phyloP scores from a whole-genome alignment of 2,329 filamentous ascomycete species.

The Tolypocladium amazonense region DNA sequence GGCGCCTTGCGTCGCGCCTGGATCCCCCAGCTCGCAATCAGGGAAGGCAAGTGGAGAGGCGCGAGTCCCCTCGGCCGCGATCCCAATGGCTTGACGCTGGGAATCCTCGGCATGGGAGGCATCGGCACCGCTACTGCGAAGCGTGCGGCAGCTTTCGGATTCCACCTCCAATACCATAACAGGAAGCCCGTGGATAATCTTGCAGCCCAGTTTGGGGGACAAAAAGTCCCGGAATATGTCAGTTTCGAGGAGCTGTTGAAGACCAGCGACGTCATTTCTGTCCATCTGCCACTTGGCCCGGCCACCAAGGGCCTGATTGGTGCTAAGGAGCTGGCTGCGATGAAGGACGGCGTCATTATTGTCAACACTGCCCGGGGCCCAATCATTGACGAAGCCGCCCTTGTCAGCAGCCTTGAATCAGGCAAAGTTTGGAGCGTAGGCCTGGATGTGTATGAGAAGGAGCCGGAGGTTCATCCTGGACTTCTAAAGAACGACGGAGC shows the following conservation, averaged over 20 bases:
- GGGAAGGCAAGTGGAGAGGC: constrained; percentile 46
- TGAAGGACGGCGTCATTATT: constrained; percentile 45
- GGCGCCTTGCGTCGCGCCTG: constrained; percentile 59
- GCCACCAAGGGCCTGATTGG: constrained; percentile 42
- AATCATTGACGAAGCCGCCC: constrained; percentile 43
- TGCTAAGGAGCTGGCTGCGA: constrained; percentile 35
- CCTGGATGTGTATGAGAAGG: constrained; percentile 46
- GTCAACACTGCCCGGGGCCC: constrained; percentile 48
- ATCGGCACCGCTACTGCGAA: constrained; percentile 40
- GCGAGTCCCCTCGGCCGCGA: constrained; percentile 48
- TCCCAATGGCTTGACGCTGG: constrained; percentile 53
- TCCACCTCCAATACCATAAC: constrained; percentile 50
- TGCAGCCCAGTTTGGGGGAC: constrained; percentile 27
- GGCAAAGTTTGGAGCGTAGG: constrained; percentile 44
- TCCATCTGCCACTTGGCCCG: constrained; percentile 41
- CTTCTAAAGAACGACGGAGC: constrained; percentile 49
- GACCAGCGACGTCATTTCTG: constrained; percentile 41
- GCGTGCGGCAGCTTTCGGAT: constrained; percentile 42
- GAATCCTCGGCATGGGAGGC: constrained; percentile 49
- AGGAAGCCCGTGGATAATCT: constrained; percentile 23
- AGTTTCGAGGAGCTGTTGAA: constrained; percentile 42
- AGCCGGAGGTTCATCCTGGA: constrained; percentile 50
- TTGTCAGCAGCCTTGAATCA: constrained; percentile 40
- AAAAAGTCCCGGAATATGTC: constrained; percentile 24
- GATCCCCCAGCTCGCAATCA: constrained; percentile 43